Conservation (phyloP, 2,329 filamentous ascomycete genomes). For the Aspergillus tanneri region DNA sequence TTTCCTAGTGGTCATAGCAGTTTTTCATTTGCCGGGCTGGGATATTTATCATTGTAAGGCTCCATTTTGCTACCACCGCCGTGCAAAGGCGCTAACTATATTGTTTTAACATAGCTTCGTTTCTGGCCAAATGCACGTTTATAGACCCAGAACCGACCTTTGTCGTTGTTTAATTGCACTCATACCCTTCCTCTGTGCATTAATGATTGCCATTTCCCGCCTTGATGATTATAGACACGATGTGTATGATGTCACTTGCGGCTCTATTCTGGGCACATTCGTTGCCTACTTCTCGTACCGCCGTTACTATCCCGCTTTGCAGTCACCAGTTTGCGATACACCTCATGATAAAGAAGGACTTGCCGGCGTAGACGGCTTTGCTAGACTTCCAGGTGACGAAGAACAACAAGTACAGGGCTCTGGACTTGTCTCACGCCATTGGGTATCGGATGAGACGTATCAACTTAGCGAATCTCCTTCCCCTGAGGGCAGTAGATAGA, state of each 20-base stretch:
- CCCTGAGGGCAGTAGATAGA: conserved; percentile 8
- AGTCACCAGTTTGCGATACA: conserved; percentile 51
- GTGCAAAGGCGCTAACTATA: too few species aligned
- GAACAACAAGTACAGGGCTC: conserved; percentile 29
- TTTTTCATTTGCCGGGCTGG: conserved; percentile 61
- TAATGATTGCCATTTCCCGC: conserved; percentile 61
- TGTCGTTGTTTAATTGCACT: conserved; percentile 56
- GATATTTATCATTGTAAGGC: conserved; percentile 54
- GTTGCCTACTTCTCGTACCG: conserved; percentile 60
- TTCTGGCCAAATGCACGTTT: conserved; percentile 58
- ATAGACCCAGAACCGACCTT: conserved; percentile 59
- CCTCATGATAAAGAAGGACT: conserved; percentile 45
- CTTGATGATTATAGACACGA: conserved; percentile 65
- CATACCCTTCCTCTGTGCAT: conserved; percentile 56
- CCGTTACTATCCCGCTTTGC: conserved; percentile 58
- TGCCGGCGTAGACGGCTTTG: conserved; percentile 28
- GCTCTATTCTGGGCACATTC: conserved; percentile 54
- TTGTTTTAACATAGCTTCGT: conserved; percentile 39
- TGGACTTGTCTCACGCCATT: conserved; percentile 14
- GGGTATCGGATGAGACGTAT: conserved; percentile 24
- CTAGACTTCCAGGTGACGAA: conserved; percentile 32
- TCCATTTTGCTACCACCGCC: background rate
- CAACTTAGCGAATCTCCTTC: conserved; percentile 23
- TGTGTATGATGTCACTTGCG: conserved; percentile 61
- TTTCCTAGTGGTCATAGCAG: conserved; percentile 65